Evolutionary conservation across 495 filamentous ascomycete species (phyloP).

Genomic region (Annulohypoxylon maeteangense): DNA sequence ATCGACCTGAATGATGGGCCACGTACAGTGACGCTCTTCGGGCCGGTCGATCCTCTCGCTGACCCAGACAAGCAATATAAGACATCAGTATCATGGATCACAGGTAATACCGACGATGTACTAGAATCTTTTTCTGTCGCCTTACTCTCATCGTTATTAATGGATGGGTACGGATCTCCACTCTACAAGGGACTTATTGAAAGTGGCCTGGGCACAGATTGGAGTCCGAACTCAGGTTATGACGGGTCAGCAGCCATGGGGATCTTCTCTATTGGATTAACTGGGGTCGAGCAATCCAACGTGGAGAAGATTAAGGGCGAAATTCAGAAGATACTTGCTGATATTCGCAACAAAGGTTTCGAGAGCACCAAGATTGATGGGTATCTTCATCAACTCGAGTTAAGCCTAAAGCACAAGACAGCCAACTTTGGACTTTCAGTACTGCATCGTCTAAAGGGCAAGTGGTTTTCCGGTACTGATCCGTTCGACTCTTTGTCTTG

Average conservation of each 20-base stretch:
- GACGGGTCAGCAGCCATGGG: constrained; percentile 78
- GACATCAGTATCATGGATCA: constrained; percentile 91
- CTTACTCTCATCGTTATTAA: constrained; percentile 80
- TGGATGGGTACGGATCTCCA: constrained; percentile 95
- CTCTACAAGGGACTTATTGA: constrained; percentile 93
- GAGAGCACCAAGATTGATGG: constrained; percentile 90
- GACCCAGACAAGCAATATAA: constrained; percentile 89
- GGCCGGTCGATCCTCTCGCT: constrained; percentile 89
- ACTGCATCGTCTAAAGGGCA: constrained; percentile 84
- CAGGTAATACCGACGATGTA: constrained; percentile 82
- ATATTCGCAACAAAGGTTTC: constrained; percentile 77
- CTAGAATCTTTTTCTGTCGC: constrained; percentile 87
- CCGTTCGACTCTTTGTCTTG: constrained; percentile 90
- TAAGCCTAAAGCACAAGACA: constrained; percentile 92
- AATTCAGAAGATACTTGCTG: constrained; percentile 73
- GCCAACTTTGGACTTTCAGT: constrained; percentile 92
- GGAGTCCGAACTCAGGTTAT: constrained; percentile 92
- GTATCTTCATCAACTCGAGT: constrained; percentile 90
- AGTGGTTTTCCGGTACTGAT: constrained; percentile 95
- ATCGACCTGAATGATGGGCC: constrained; percentile 76
- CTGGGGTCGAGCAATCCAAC: constrained; percentile 81
- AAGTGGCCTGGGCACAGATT: constrained; percentile 88
- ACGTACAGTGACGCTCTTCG: constrained; percentile 73
- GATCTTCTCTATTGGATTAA: constrained; percentile 90
- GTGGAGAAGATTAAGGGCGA: constrained; percentile 78